Base-by-base conservation (phyloP, 2,329 filamentous ascomycete species). In the Raffaelea ambrosiae region DNA sequence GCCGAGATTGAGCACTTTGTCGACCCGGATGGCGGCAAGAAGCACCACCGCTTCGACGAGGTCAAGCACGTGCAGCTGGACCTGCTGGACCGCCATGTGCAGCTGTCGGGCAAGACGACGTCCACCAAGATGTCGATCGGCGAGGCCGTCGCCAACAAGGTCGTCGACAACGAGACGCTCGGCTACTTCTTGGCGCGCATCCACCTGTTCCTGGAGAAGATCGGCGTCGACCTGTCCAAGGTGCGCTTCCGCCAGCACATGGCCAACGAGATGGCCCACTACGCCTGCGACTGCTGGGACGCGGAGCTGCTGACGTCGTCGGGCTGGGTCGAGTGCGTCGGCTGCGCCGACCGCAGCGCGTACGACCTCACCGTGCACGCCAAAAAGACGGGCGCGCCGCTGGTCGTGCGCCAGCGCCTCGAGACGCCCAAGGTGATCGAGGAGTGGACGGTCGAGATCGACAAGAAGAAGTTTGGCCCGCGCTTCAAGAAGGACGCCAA, bases 1-100 rank as follows among this genome's bases (percentile, higher is more conserved):
- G 93, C 91, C 21, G 93, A 98, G 70, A 95, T 98, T 58, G 93
- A 98, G 72, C 93, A 98, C 67, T 98, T 88, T 63, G 93, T 98
- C 56, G 93, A 98, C 61, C 93, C 93, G 11, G 76, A 93, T 61
- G 82, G 88, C 62, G 88, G 89, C 68, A 98, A 98, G 81, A 94
- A 93, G 71, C 93, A 98, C 65, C 70, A 77, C 46, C 85, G 90
- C 48, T 98, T 98, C 68, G 69, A 80, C 41, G 87, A 95, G 59
- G 83, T 14, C 35, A 19, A 88, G 61, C 73, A 95, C 57, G 70
- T 93, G 42, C 84, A 95, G 71, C 76, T 98, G 49, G 79, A 84
- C 47, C 79, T 98, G 22, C 78, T 98, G 42, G 85, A 93, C 64
- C 84, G 88, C 41, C 73, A 93, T 33, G 86, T 87, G 3, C 93